Conservation (phyloP, 2,329 filamentous ascomycete species). For the Davidsoniella neocaledoniae region DNA sequence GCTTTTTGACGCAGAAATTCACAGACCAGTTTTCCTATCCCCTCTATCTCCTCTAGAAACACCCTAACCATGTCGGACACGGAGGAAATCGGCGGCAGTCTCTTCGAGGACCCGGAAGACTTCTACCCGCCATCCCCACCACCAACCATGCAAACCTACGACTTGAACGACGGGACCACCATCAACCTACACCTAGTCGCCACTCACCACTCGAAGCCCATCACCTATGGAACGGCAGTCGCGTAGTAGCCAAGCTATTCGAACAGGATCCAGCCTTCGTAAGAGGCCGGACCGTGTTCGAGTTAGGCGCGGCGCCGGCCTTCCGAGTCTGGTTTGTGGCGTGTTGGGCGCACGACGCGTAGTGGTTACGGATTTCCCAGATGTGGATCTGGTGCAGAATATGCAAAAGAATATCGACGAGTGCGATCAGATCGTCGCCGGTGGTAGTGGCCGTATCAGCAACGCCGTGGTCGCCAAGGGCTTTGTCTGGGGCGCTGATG, state of each 20-base stretch:
- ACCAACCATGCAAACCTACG: constrained; percentile 57
- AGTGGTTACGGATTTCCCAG: constrained; percentile 80
- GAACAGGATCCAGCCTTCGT: constrained; percentile 52
- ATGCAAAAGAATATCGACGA: constrained; percentile 58
- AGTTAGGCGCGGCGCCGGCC: constrained; percentile 74
- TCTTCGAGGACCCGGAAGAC: constrained; percentile 69
- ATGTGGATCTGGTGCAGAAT: constrained; percentile 65
- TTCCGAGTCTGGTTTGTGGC: constrained; percentile 65
- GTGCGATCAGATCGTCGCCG: constrained; percentile 25
- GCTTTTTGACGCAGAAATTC: not conserved
- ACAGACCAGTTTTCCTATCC: not conserved
- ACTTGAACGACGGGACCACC: constrained; percentile 45
- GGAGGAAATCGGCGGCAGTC: constrained; percentile 22
- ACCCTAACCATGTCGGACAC: constrained; percentile 19
- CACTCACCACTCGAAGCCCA: constrained; percentile 83
- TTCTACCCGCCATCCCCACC: constrained; percentile 66
- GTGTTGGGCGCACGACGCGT: constrained; percentile 52
- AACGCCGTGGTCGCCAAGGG: constrained; percentile 42
- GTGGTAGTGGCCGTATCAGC: constrained; percentile 19
- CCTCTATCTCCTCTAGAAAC: not conserved
- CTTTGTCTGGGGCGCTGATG: constrained; percentile 67
- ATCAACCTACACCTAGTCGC: constrained; percentile 63
- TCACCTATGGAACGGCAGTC: constrained; percentile 78
- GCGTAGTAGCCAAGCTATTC: constrained; percentile 61
- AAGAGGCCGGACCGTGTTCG: constrained; percentile 54